Conservation (phyloP, 2,329 filamentous ascomycete species). For the Sphaerostilbella broomeana region DNA sequence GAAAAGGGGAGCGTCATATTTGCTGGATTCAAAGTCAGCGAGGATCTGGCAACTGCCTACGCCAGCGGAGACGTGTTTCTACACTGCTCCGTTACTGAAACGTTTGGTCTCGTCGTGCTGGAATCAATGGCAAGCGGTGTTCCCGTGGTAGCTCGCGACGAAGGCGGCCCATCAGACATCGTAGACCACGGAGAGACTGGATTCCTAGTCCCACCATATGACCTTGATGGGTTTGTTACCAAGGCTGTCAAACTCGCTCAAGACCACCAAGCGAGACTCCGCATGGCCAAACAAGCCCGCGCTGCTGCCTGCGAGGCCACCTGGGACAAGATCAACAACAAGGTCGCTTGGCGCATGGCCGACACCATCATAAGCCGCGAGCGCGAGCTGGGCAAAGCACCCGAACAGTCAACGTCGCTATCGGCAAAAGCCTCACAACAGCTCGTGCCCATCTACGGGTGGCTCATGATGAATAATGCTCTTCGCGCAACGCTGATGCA, state of each 20-base stretch:
- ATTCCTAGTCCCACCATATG: conserved; percentile 53
- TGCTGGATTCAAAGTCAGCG: conserved; percentile 57
- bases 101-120: conserved; percentile 63
- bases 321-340: conserved; percentile 67
- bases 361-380: conserved; percentile 44
- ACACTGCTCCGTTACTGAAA: conserved; percentile 66
- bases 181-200: conserved; percentile 54
- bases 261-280: conserved; percentile 36
- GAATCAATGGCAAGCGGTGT: conserved; percentile 67
- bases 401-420: conserved; percentile 12
- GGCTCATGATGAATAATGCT: conserved; percentile 37
- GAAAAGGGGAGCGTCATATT: conserved; percentile 53
- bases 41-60: conserved; percentile 57
- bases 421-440: conserved; percentile 23
- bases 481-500: conserved; percentile 30
- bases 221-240: conserved; percentile 51
- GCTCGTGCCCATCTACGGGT: conserved; percentile 36
- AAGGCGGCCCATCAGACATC: conserved; percentile 63
- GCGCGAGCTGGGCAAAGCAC: conserved; percentile 21
- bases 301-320: conserved; percentile 55
- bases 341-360: conserved; percentile 58
- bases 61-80: conserved; percentile 64
- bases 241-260: conserved; percentile 44
- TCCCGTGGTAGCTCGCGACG: conserved; percentile 61
- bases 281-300: conserved; percentile 44